These are phyloP conservation scores for Phaeolepiota aurea DNA, from an alignment of 768 basidiomycete species.

Conservation along the genomic window DNA sequence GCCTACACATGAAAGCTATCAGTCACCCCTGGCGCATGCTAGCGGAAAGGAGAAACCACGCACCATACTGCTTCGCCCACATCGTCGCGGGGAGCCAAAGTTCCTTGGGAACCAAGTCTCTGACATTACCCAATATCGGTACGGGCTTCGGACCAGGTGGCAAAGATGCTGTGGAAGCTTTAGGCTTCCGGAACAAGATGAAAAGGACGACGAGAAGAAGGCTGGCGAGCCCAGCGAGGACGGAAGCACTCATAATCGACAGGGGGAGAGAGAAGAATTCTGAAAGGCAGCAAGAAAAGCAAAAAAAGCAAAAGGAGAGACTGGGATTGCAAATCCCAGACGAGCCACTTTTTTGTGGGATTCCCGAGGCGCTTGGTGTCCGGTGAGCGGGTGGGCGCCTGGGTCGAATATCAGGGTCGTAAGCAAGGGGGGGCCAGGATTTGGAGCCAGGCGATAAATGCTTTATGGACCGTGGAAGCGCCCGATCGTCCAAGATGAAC, in stretches of 20 bases:
- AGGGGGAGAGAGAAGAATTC: background rate
- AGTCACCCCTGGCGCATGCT: background rate
- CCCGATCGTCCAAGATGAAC: too few species aligned
- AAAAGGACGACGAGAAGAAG: constrained; percentile 30
- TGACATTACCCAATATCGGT: constrained; percentile 57
- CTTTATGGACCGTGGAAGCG: too few species aligned
- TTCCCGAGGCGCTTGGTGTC: too few species aligned
- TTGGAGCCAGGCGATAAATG: too few species aligned
- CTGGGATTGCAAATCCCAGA: background rate
- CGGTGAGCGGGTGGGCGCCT: too few species aligned
- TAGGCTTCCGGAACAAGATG: constrained; percentile 35
- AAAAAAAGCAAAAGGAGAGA: background rate
- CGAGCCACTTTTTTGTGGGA: too few species aligned
- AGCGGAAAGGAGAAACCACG: constrained; percentile 12
- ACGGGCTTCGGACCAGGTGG: constrained; percentile 66
- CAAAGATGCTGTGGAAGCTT: constrained; percentile 29
- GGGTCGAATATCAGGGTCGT: too few species aligned
- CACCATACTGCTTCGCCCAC: constrained; percentile 62
- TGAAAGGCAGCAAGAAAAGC: background rate
- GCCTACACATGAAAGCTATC: constrained; percentile 29
- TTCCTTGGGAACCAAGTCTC: constrained; percentile 50
- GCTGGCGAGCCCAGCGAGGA: constrained; percentile 22
- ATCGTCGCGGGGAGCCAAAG: constrained; percentile 54
- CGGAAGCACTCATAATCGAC: constrained; percentile 13
- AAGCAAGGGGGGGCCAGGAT: too few species aligned